Evolutionary conservation across 495 filamentous ascomycete genomes (phyloP).

Genomic region (Baudoinia panamericana): DNA sequence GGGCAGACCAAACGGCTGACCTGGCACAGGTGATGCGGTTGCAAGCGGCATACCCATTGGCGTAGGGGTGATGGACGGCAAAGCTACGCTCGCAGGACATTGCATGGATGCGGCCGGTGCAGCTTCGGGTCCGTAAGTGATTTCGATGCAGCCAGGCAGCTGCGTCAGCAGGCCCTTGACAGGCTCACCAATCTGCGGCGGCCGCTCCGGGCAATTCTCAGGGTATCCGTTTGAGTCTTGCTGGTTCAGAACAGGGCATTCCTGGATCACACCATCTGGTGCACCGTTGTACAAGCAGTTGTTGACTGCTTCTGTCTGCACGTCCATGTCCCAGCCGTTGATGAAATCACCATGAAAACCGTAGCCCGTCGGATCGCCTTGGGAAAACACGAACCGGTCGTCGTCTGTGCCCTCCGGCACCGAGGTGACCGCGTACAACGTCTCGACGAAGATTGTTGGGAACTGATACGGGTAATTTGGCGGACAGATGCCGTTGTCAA

Average conservation of each 20-base stretch:
- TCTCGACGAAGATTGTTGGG: constrained; percentile 19
- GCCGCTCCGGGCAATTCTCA: constrained; percentile 19
- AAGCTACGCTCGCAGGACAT: constrained; percentile 9
- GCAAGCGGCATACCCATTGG: constrained; percentile 7
- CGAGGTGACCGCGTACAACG: constrained; percentile 12
- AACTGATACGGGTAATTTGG: constrained; percentile 15
- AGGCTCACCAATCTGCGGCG: constrained; percentile 13
- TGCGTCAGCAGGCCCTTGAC: constrained; percentile 12
- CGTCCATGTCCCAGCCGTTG: constrained; percentile 21
- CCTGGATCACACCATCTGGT: constrained; percentile 11
- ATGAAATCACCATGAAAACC: constrained; percentile 24
- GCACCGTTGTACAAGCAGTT: constrained; percentile 14
- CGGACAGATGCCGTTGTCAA: constrained; percentile 25
- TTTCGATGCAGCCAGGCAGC: constrained; percentile 20
- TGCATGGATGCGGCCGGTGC: constrained; percentile 13
- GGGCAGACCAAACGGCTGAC: constrained; percentile 13
- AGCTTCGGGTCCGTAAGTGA: constrained; percentile 16
- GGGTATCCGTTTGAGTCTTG: constrained; percentile 10
- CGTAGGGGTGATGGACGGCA: constrained; percentile 8
- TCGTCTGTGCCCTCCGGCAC: constrained; percentile 10
- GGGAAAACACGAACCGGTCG: constrained; percentile 16
- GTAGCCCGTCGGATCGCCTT: constrained; percentile 22
- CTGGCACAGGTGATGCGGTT: constrained; percentile 11
- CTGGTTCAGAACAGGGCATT: constrained; percentile 12
- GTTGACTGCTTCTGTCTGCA: constrained; percentile 12